Base-by-base conservation (phyloP, 2,329 filamentous ascomycete species). In the Fusarium redolens region DNA sequence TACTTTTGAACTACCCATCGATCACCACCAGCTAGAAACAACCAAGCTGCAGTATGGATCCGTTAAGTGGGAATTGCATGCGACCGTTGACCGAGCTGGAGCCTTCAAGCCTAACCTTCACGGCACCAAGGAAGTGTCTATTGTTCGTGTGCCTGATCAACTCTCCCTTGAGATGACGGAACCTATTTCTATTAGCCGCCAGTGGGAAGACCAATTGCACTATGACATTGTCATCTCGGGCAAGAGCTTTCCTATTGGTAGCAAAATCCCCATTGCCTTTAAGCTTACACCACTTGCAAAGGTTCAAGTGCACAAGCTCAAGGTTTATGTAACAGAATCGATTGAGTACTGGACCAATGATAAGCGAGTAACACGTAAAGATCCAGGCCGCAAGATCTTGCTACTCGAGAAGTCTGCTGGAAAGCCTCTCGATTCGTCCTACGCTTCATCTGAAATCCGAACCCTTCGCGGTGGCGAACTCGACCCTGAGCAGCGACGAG, bases 141-240 rank as follows among this genome's bases (percentile, higher is more conserved):
- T 98, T 52, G 94, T 97, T 59, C 92, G 95, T 48, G 91, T 96
- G 7, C 95, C 95, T 0, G 91, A 96, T 54, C 94, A 97, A 82
- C 90, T 95, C 50, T 97, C 95, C 1, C 85, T 97, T 30, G 95
- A 98, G 81, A 94, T 94, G 81, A 92, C 95, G 31, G 95, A 98
- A 79, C 95, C 95, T 5, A 97, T 98, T 77, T 96, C 95, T 15
- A 97, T 98, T 78, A 96, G 93, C 72, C 88, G 95, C 25, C 95
- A 94, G 70, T 98, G 95, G 95, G 95, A 98, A 80, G 95, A 98
- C 75, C 95, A 97, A 78, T 86, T 98, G 37, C 94, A 97, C 78
- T 98, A 98, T 83, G 95, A 98, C 78, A 97, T 98, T 75, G 92
- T 97, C 79, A 97, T 98, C 61, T 97, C 95, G 3, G 95, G 95